Conservation (phyloP, 306 rosid species). For the Phaseolus lunatus region DNA sequence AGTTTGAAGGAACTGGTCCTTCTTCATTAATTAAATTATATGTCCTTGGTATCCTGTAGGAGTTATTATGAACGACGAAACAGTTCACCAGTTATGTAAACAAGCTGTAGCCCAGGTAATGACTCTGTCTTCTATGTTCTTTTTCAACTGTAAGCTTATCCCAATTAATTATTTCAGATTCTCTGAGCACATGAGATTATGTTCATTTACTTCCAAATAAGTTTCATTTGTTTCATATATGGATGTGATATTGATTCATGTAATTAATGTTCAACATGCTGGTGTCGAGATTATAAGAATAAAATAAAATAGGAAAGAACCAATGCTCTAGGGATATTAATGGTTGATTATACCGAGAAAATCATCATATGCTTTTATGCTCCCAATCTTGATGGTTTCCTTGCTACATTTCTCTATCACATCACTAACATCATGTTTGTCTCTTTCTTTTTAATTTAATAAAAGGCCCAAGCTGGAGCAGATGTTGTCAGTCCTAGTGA, state of each 20-base stretch:
- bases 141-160: slow-evolving; percentile 25
- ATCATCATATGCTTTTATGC: slow-evolving; percentile 8
- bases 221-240: background rate
- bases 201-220: slow-evolving; percentile 8
- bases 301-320: slow-evolving; percentile 7
- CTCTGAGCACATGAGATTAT: slow-evolving; percentile 15
- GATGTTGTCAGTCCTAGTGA: slow-evolving; percentile 98
- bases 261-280: background rate
- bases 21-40: slow-evolving; percentile 37
- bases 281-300: background rate
- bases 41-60: slow-evolving; percentile 63
- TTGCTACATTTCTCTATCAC: slow-evolving; percentile 29
- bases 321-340: slow-evolving; percentile 26
- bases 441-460: slow-evolving; percentile 22
- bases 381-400: slow-evolving; percentile 30
- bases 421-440: slow-evolving; percentile 14
- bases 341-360: slow-evolving; percentile 19
- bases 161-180: background rate
- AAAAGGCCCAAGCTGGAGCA: slow-evolving; percentile 96
- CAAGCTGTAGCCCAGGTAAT: slow-evolving; percentile 99
- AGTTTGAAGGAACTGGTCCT: slow-evolving; percentile 28
- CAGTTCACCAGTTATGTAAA: slow-evolving; percentile 89
- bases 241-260: slow-evolving; percentile 18
- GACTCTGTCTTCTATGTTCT: slow-evolving; percentile 20
- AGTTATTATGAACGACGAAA: slow-evolving; percentile 95